These are phyloP conservation scores for Ananas comosus DNA, from an alignment of 176 grass and related monocot species.

Conservation along the genomic window DNA sequence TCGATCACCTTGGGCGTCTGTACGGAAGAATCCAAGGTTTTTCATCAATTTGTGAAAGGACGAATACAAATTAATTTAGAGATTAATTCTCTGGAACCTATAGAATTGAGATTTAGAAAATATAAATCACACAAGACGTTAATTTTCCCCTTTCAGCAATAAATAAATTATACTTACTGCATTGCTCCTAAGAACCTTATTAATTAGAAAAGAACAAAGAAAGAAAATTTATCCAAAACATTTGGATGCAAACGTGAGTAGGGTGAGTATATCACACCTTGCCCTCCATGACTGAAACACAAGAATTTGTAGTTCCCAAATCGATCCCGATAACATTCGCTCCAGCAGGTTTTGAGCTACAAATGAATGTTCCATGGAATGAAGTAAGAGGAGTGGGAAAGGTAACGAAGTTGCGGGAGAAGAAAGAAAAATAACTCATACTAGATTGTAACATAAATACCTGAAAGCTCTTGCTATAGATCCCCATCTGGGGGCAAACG, in stretches of 20 bases:
- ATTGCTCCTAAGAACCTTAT: background rate
- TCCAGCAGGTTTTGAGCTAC: conserved; percentile 58
- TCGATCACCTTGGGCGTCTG: conserved; percentile 82
- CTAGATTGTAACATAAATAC: conserved; percentile 12
- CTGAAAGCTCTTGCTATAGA: conserved; percentile 68
- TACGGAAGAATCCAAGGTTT: background rate
- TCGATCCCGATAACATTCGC: conserved; percentile 88
- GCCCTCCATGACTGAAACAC: conserved; percentile 85
- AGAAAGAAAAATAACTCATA: no score
- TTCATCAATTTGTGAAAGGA: background rate
- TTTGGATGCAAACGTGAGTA: background rate
- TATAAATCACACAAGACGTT: no score
- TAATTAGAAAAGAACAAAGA: background rate
- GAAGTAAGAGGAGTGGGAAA: background rate
- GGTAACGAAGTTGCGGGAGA: background rate
- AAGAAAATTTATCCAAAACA: background rate
- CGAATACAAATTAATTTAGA: background rate
- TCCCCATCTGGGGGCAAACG: conserved; percentile 42
- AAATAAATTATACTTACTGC: background rate
- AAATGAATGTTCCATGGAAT: background rate
- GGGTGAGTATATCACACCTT: conserved; percentile 39
- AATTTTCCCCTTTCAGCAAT: background rate
- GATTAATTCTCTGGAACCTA: background rate
- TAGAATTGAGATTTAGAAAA: no score
- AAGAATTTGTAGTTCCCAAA: conserved; percentile 88